phyloP scores from a whole-genome alignment of 2,329 filamentous ascomycete species.

The Fusarium torreyae region DNA sequence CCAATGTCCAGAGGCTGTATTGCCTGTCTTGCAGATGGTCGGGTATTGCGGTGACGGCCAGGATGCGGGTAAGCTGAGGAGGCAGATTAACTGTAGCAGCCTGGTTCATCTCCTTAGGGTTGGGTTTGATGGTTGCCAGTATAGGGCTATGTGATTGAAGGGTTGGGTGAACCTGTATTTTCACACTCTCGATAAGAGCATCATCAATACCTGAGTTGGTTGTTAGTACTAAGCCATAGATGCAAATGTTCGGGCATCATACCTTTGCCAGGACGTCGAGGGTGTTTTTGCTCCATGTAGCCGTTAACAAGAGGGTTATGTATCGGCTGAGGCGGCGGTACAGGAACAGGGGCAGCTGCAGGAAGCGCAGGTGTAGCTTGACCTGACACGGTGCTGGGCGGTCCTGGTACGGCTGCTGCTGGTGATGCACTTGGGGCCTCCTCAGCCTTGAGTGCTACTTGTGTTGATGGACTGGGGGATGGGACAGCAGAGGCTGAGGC shows the following conservation, averaged over 20 bases:
- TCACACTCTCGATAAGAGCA: slow-evolving; percentile 77
- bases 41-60: slow-evolving; percentile 77
- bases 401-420: slow-evolving; percentile 39
- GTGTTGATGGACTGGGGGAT: slow-evolving; percentile 63
- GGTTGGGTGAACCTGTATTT: slow-evolving; percentile 77
- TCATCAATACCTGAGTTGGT: slow-evolving; percentile 63
- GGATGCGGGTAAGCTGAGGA: slow-evolving; percentile 76
- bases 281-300: slow-evolving; percentile 56
- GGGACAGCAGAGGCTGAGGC: slow-evolving; percentile 55
- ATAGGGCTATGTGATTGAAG: slow-evolving; percentile 74
- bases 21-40: slow-evolving; percentile 75
- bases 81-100: slow-evolving; percentile 81
- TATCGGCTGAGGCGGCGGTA: slow-evolving; percentile 44
- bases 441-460: slow-evolving; percentile 56
- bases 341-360: slow-evolving; percentile 31
- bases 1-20: slow-evolving; percentile 82
- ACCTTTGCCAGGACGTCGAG: slow-evolving; percentile 63
- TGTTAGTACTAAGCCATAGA: slow-evolving; percentile 41
- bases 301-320: slow-evolving; percentile 52
- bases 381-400: slow-evolving; percentile 33
- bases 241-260: background rate
- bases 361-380: slow-evolving; percentile 30
- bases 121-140: slow-evolving; percentile 75
- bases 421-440: slow-evolving; percentile 51
- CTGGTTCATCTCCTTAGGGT: slow-evolving; percentile 76